These are phyloP conservation scores for Halophytophthora polymorphica DNA, from an alignment of 352 stramenopile species.

Conservation along the genomic window DNA sequence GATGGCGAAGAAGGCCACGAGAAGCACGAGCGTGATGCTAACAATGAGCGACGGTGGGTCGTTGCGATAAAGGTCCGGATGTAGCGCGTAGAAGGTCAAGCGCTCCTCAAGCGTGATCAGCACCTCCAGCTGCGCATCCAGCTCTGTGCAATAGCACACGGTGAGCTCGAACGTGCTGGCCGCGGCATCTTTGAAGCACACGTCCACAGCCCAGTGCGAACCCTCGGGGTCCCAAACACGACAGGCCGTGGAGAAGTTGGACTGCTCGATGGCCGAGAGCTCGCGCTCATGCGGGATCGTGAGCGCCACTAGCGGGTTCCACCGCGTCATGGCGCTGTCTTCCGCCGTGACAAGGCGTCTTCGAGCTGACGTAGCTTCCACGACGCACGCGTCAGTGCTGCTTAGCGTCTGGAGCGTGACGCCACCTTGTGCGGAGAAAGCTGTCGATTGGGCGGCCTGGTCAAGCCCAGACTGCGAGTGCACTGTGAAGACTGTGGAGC, in stretches of 20 bases:
- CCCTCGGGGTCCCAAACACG: slow-evolving; percentile 42
- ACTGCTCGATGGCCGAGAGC: slow-evolving; percentile 42
- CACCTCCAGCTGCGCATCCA: slow-evolving; percentile 62
- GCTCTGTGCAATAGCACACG: slow-evolving; percentile 59
- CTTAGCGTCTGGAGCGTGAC: slow-evolving; percentile 30
- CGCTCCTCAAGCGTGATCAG: slow-evolving; percentile 60
- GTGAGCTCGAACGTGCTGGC: slow-evolving; percentile 36
- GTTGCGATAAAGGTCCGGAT: slow-evolving; percentile 56
- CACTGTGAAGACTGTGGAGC: slow-evolving; percentile 39
- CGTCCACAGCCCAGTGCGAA: slow-evolving; percentile 35
- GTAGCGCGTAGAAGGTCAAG: slow-evolving; percentile 57
- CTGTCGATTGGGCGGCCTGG: slow-evolving; percentile 6
- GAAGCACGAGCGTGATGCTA: slow-evolving; percentile 28
- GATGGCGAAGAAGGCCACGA: slow-evolving; percentile 38
- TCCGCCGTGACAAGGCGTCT: slow-evolving; percentile 1
- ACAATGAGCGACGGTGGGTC: slow-evolving; percentile 53
- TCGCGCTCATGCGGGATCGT: slow-evolving; percentile 45
- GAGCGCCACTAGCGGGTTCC: slow-evolving; percentile 40
- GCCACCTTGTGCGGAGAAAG: slow-evolving; percentile 9
- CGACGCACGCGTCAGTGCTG: slow-evolving; percentile 38
- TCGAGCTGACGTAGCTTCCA: slow-evolving; percentile 16
- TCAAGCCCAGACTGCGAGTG: slow-evolving; percentile 37
- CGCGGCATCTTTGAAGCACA: slow-evolving; percentile 61
- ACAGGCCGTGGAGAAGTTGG: slow-evolving; percentile 63
- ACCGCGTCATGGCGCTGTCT: slow-evolving; percentile 11